Evolutionary conservation across 257 asterid genomes (phyloP).

Genomic region (Fraxinus cuspidata): DNA sequence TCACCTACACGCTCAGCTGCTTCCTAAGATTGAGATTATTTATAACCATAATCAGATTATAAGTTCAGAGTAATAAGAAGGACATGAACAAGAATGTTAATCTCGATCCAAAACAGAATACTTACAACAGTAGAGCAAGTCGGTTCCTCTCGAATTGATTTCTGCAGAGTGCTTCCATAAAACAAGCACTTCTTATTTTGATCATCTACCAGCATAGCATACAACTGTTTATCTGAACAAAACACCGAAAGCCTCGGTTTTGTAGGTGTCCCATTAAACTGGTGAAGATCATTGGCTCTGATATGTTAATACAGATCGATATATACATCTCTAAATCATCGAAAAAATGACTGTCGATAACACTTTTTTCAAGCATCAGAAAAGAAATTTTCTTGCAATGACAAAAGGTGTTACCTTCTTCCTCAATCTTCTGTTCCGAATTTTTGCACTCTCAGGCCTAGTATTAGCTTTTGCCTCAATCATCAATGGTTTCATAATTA

Average conservation of each 20-base stretch:
- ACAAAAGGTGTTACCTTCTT: constrained; percentile 53
- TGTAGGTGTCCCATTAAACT: constrained; percentile 75
- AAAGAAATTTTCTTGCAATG: not conserved
- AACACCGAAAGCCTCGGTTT: constrained; percentile 92
- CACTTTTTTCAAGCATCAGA: not conserved
- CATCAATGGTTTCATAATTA: constrained; percentile 53
- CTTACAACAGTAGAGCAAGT: constrained; percentile 66
- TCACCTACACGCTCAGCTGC: constrained; percentile 80
- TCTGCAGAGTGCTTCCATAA: constrained; percentile 78
- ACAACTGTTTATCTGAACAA: constrained; percentile 80
- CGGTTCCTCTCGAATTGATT: constrained; percentile 56
- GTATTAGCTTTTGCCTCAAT: constrained; percentile 56
- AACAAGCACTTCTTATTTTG: constrained; percentile 78
- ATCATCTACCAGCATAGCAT: constrained; percentile 82
- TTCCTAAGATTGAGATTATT: constrained; percentile 49
- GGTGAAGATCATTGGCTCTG: constrained; percentile 8
- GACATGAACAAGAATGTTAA: not conserved
- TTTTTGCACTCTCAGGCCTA: constrained; percentile 66
- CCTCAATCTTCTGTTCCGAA: constrained; percentile 56
- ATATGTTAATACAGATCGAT: not conserved
- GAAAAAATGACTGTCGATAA: not conserved
- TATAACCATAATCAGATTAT: not conserved
- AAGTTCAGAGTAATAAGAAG: not conserved
- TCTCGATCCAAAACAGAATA: not conserved
- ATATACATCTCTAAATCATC: not conserved